Conservation (phyloP, 345 rosid genomes). For the Brassica nigra region DNA sequence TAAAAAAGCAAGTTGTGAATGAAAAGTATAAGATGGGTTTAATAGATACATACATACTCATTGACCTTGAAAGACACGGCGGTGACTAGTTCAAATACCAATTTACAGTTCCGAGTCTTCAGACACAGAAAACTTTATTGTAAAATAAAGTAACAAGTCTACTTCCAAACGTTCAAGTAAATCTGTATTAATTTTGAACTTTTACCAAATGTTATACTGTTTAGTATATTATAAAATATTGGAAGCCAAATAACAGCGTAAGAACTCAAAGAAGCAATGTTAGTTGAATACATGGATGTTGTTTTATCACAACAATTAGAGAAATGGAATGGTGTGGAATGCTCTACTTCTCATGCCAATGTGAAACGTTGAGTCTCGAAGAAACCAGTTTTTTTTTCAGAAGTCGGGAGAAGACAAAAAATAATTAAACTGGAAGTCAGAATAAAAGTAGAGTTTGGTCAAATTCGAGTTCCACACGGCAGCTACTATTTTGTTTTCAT, state of each 20-base stretch:
- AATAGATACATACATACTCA: constrained; percentile 25
- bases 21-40: constrained; percentile 21
- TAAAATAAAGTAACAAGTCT: background rate
- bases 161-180: background rate
- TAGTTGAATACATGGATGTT: background rate
- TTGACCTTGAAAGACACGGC: constrained; percentile 23
- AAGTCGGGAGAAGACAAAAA: background rate
- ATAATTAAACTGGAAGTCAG: constrained; percentile 13
- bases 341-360: background rate
- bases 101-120: constrained; percentile 15
- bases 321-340: background rate
- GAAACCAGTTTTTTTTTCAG: background rate
- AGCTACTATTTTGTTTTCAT: constrained; percentile 37
- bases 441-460: constrained; percentile 28
- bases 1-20: constrained; percentile 16
- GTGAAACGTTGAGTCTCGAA: background rate
- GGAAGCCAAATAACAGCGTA: background rate
- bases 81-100: constrained; percentile 21
- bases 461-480: constrained; percentile 58
- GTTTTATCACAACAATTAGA: background rate
- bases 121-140: background rate
- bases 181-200: background rate
- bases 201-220: background rate
- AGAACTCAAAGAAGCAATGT: background rate
- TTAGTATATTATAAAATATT: background rate